Evolutionary conservation across 345 rosid species (phyloP).

Genomic region (Bruguiera parviflora): DNA sequence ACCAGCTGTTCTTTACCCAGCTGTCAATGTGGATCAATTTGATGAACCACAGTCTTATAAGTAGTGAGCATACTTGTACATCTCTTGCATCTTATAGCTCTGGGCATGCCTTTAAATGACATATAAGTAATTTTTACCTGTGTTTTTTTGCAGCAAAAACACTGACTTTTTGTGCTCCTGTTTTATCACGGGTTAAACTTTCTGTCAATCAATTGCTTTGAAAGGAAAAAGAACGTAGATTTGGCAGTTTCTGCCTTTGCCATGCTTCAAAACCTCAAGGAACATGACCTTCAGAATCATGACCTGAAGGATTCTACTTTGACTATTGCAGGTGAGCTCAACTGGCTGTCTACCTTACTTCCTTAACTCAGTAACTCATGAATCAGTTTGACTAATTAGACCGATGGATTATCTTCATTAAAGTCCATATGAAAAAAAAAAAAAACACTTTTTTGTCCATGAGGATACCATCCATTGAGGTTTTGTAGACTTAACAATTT

Average conservation of each 20-base stretch:
- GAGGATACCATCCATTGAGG: not conserved
- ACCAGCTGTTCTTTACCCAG: constrained; percentile 85
- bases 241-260: constrained; percentile 89
- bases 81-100: constrained; percentile 26
- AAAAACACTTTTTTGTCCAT: not conserved
- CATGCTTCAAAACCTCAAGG: constrained; percentile 45
- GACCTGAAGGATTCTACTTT: constrained; percentile 47
- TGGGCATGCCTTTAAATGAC: constrained; percentile 6
- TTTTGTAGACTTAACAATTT: not conserved
- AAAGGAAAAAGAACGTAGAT: constrained; percentile 81
- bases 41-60: constrained; percentile 47
- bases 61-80: constrained; percentile 43
- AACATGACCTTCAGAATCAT: constrained; percentile 18
- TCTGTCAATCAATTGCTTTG: constrained; percentile 86
- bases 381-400: too few species aligned
- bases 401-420: not conserved
- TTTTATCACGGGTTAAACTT: constrained; percentile 61
- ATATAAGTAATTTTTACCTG: not conserved
- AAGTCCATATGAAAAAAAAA: not conserved
- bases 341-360: not conserved
- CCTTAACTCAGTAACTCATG: not conserved
- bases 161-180: not conserved
- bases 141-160: not conserved
- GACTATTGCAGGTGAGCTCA: constrained; percentile 66
- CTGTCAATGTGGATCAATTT: constrained; percentile 81